These are phyloP conservation scores for Zea mays DNA, from an alignment of 176 grass and related monocot species.

Conservation along the genomic window DNA sequence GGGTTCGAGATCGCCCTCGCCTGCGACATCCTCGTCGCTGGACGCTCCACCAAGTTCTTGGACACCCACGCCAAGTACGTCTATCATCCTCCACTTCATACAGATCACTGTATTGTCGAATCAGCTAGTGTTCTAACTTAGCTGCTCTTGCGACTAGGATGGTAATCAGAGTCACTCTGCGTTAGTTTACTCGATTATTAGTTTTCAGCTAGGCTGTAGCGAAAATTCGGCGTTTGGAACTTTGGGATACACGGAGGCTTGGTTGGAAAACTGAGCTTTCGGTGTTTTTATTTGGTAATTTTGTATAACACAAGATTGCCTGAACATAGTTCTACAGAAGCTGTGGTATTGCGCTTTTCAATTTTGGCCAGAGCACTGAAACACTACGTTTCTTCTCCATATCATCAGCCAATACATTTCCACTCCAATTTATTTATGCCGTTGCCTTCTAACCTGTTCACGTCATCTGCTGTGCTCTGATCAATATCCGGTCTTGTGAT, in stretches of 20 bases:
- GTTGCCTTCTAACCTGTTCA: slow-evolving; percentile 7
- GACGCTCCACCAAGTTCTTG: slow-evolving; percentile 78
- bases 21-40: slow-evolving; percentile 78
- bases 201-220: background rate
- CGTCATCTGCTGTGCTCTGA: slow-evolving; percentile 5
- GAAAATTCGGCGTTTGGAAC: background rate
- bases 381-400: background rate
- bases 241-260: background rate
- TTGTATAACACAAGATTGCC: background rate
- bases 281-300: background rate
- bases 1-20: slow-evolving; percentile 92
- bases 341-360: background rate
- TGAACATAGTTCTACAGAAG: background rate
- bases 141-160: background rate
- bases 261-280: background rate
- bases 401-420: background rate
- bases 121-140: background rate
- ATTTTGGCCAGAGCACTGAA: background rate
- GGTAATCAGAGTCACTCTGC: background rate
- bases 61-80: slow-evolving; percentile 87
- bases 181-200: background rate
- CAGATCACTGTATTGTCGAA: slow-evolving; percentile 11
- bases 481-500: slow-evolving; percentile 21
- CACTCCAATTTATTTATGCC: slow-evolving; percentile 5
- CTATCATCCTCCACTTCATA: background rate